Evolutionary conservation across 1,139 yeast genomes (phyloP).

Genomic region (Pichia sp.): DNA sequence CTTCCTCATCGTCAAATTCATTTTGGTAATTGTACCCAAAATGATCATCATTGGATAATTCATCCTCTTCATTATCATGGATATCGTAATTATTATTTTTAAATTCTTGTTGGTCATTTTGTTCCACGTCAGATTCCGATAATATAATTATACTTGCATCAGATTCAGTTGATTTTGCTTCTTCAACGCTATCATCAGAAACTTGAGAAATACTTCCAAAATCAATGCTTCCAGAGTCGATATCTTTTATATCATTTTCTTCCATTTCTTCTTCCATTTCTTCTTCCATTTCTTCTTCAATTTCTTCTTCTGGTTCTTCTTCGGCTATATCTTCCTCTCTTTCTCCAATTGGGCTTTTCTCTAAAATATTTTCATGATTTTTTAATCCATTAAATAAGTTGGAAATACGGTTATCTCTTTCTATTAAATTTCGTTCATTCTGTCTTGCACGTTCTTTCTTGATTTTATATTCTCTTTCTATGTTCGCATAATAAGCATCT

Average conservation of each 20-base stretch:
- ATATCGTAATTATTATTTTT: too few species aligned
- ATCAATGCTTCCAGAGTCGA: neutral
- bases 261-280: neutral
- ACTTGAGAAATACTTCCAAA: neutral
- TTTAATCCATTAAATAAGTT: constrained; percentile 8
- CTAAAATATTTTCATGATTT: neutral
- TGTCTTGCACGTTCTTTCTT: constrained; percentile 18
- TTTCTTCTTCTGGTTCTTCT: neutral
- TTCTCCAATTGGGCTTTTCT: neutral
- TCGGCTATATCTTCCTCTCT: neutral
- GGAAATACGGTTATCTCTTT: constrained; percentile 16
- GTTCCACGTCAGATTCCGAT: too few species aligned
- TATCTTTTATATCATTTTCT: neutral
- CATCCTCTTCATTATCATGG: too few species aligned
- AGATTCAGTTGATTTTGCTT: too few species aligned
- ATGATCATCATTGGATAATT: too few species aligned
- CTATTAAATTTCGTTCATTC: constrained; percentile 15
- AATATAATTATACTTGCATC: too few species aligned
- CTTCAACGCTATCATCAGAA: too few species aligned
- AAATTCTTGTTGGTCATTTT: too few species aligned
- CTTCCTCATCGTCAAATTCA: too few species aligned
- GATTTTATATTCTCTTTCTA: constrained; percentile 21
- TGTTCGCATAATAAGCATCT: constrained; percentile 21
- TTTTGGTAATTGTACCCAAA: too few species aligned
- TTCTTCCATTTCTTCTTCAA: neutral